Base-by-base conservation (phyloP, 2,329 filamentous ascomycete genomes). In the Purpureocillium lavendulum region DNA sequence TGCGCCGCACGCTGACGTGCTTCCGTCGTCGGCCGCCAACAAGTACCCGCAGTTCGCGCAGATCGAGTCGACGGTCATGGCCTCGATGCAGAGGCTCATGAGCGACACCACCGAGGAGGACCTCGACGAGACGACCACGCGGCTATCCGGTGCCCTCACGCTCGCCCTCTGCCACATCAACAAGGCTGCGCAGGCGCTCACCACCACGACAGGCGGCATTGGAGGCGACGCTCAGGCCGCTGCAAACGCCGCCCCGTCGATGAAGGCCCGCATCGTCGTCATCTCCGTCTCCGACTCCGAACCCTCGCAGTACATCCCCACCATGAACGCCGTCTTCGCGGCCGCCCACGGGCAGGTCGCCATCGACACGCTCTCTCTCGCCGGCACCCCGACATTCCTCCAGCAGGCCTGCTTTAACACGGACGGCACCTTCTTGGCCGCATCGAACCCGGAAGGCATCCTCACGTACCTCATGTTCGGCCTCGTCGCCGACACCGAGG, bases 261-360 rank as follows among this genome's bases (percentile, higher is more conserved):
- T 65, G 24, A 62, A 60, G 16, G 62, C 60, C 31, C 84, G 92
- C 44, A 94, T 98, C 53, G 74, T 98, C 40, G 81, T 97, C 46
- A 61, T 98, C 39, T 94, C 86, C 35, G 88, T 96, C 4, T 94
- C 87, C 35, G 87, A 87, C 55, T 73, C 75, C 32, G 85, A 90
- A 52, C 77, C 94, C 0, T 80, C 88, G 5, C 84, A 97, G 61
- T 98, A 98, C 66, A 98, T 98, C 40, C 84, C 90, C 1, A 92
- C 94, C 50, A 98, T 98, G 92, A 98, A 98, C 65, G 79, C 84
- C 52, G 94, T 97, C 45, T 98, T 98, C 62, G 92, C 92, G 3
- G 92, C 90, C 43, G 86, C 94, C 54, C 82, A 90, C 47, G 75
- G 88, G 40, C 78, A 79, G 51, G 87, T 98, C 47, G 86, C 89